Base-by-base conservation (phyloP, 2,329 filamentous ascomycete species). In the Epichloe bromicola region DNA sequence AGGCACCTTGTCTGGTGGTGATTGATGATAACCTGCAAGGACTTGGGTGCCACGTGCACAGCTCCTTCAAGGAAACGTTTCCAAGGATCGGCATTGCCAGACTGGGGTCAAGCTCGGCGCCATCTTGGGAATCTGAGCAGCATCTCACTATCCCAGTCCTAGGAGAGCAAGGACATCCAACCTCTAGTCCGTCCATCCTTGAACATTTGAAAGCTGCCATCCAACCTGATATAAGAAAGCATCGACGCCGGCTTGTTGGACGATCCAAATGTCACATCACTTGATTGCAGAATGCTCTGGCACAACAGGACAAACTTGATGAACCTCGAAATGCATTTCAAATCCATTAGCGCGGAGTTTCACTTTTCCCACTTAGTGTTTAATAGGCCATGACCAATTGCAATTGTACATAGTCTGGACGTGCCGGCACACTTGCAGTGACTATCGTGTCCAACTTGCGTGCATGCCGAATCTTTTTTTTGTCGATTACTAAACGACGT, bases 1-100 rank as follows among this genome's bases (percentile, higher is more conserved):
- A 23, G 46, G 54, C 47, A 55, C 55, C 5, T 59, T 61, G n/a
- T 58, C 61, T 15, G 55, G 56, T 4, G 55, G 54, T 6, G 62
- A 62, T 45, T 65, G 54, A 63, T 23, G 53, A 63, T 26, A 6
- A n/a, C 15, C 6, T 39, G n/a, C 20, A 23, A 50, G 23, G 26
- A 30, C 26, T 10, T 26, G 10, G 8, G 26, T 30, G 26, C 1
- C 26, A 30, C 1, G 26, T 30, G 26, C 26, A 30, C 26, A 30
- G 26, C 11, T 30, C 8, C 38, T 10, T 11, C 15, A 8, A 17
- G 15, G 38, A 15, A 17, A 19, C n/a, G n/a, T 17, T 26, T 34
- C 15, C 1, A 5, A 19, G 10, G 14, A 33, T 10, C 14, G 37
- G 26, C 17, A 47, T 36, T 37, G 40, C 46, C 19, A 17, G 44